Evolutionary conservation across 208 protist genomes (phyloP), one percentile per base, ranked within the genome.

Genomic region (Acanthamoeba culbertsoni): DNA sequence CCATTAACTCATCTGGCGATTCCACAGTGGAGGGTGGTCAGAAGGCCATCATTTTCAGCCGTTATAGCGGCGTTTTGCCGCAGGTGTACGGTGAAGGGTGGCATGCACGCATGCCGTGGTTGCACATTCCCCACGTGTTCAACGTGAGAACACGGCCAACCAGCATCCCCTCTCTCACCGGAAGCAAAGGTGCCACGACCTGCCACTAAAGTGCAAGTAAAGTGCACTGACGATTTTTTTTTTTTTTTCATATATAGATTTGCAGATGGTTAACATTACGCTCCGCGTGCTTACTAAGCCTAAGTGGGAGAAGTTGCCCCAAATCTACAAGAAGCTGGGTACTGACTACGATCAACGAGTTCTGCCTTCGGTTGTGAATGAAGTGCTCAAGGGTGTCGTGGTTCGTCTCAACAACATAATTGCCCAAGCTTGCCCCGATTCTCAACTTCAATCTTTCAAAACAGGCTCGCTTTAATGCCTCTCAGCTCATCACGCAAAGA

Each of bases 261-360:
- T 99, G 91, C 99, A 99, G 95, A 99, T 99, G 86, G 99, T 99
- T 10, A 99, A 99, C 97, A 98, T 99, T 93, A 98, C 98, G 8
- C 97, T 99, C 14, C 98, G 99, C 96, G 98, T 99, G 48, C 97
- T 99, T 35, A 99, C 98, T 93, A 98, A 99, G 73, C 99, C 99
- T 37, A 97, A 97, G 82, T 94, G 97, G 16, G 95, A 97, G 33
- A 94, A 98, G 77, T 97, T 99, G 33, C 98, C 98, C 88, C 91
- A 97, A 43, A 98, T 99, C 62, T 99, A 99, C 94, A 97, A 97
- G 77, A 96, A 98, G 75, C 96, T 99, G 40, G 99, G 99, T 55
- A 96, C 98, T 65, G 98, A 99, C 94, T 99, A 99, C 97, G 98
- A 98, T 43, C 98, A 99, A 96, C 97, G 99, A 84, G 99, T 99